These are phyloP conservation scores for Lachnellula occidentalis DNA, from an alignment of 2,329 filamentous ascomycete genomes.

Conservation along the genomic window DNA sequence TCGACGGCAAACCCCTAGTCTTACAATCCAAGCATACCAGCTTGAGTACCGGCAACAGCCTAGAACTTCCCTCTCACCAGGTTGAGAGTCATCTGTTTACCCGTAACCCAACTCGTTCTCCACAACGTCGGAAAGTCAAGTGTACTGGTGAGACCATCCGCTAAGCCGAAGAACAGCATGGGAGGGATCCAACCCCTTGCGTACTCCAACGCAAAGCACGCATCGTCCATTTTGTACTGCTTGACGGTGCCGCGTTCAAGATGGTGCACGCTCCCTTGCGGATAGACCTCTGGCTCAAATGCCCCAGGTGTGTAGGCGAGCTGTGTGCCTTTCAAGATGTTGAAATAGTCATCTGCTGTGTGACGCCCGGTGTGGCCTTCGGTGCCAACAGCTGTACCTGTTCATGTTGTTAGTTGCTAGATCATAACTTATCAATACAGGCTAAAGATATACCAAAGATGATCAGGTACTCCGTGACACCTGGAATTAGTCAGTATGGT, in stretches of 20 bases:
- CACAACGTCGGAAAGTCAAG: constrained; percentile 81
- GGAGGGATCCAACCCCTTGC: constrained; percentile 86
- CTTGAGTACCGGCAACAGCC: neutral
- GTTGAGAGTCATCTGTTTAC: constrained; percentile 69
- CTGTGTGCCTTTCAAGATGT: constrained; percentile 77
- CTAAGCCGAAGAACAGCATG: constrained; percentile 87
- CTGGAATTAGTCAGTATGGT: constrained; percentile 31
- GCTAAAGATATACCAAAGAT: constrained; percentile 56
- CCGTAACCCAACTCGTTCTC: constrained; percentile 71
- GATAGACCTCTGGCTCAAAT: constrained; percentile 65
- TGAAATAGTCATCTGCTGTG: constrained; percentile 91
- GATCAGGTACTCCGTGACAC: constrained; percentile 84
- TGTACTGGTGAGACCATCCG: constrained; percentile 74
- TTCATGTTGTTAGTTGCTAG: neutral
- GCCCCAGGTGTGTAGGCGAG: constrained; percentile 65
- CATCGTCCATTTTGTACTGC: constrained; percentile 76
- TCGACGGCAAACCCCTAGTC: too few species aligned
- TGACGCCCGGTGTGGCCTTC: constrained; percentile 86
- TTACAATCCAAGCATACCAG: neutral
- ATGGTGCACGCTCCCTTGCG: constrained; percentile 65
- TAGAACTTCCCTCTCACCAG: constrained; percentile 62
- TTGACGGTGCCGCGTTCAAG: constrained; percentile 65
- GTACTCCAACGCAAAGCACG: constrained; percentile 78
- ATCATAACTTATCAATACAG: neutral
- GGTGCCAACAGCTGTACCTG: constrained; percentile 69